Evolutionary conservation across 768 basidiomycete genomes (phyloP).

Genomic region (Serendipita vermifera): DNA sequence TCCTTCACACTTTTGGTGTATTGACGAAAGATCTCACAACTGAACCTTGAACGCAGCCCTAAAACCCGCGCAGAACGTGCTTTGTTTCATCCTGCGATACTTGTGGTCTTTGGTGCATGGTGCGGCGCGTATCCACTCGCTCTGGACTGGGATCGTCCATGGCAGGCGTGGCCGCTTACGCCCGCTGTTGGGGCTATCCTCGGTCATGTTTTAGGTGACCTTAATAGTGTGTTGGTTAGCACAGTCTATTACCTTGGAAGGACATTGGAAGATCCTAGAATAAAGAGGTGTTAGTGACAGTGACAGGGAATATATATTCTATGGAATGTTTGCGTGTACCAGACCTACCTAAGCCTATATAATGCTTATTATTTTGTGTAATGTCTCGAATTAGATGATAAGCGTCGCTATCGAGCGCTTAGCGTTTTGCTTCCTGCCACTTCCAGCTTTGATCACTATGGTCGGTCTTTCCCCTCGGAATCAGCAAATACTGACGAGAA

Average conservation of each 20-base stretch:
- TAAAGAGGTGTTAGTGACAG: too few species aligned
- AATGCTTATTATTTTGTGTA: too few species aligned
- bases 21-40: background rate
- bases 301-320: too few species aligned
- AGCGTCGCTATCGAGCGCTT: too few species aligned
- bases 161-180: conserved; percentile 89
- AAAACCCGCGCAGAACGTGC: conserved; percentile 62
- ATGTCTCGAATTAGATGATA: too few species aligned
- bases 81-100: conserved; percentile 65
- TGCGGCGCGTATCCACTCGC: conserved; percentile 70
- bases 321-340: too few species aligned
- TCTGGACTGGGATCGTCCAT: conserved; percentile 93
- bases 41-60: too few species aligned
- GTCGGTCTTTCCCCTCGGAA: too few species aligned
- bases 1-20: conserved; percentile 5
- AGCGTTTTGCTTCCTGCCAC: too few species aligned
- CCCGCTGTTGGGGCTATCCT: conserved; percentile 57
- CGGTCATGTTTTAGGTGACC: conserved; percentile 52
- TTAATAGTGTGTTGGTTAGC: conserved; percentile 40
- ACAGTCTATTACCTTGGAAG: conserved; percentile 12
- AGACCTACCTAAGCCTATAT: too few species aligned
- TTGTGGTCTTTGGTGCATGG: conserved; percentile 67
- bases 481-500: background rate
- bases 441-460: too few species aligned
- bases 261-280: background rate